These are phyloP conservation scores for Viola pubescens DNA, from an alignment of 441 rosid species.

Conservation along the genomic window DNA sequence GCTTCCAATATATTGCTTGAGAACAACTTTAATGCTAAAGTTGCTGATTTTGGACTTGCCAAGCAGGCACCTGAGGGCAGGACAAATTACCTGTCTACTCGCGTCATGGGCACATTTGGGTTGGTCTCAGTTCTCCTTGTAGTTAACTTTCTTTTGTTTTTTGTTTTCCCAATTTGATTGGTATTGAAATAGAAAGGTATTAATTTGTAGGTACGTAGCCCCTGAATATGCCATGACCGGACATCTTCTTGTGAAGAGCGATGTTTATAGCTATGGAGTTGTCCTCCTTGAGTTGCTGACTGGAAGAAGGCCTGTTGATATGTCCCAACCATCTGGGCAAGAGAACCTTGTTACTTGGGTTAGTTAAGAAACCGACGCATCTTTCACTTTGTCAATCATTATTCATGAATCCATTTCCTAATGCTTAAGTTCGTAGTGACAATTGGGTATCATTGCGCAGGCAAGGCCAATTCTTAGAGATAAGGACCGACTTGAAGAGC, in stretches of 20 bases:
- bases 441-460: conserved; percentile 28
- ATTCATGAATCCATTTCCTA: background rate
- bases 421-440: background rate
- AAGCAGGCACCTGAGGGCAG: conserved; percentile 98
- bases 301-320: conserved; percentile 90
- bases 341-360: conserved; percentile 97
- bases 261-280: conserved; percentile 93
- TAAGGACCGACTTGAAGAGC: conserved; percentile 83
- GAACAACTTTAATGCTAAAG: conserved; percentile 86
- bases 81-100: conserved; percentile 79
- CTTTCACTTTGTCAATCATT: background rate
- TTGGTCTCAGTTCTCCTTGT: conserved; percentile 31
- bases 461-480: conserved; percentile 90
- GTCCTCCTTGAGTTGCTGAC: conserved; percentile 87
- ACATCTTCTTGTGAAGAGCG: conserved; percentile 86
- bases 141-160: background rate
- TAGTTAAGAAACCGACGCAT: conserved; percentile 21
- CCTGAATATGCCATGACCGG: conserved; percentile 99
- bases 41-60: conserved; percentile 93
- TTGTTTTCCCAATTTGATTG: conserved; percentile 10
- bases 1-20: conserved; percentile 93
- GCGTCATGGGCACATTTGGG: conserved; percentile 99
- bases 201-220: conserved; percentile 70
- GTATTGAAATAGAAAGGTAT: conserved; percentile 10
- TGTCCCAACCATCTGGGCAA: conserved; percentile 95